Evolutionary conservation across 768 basidiomycete species (phyloP).

Genomic region (Pisolithus tinctorius): DNA sequence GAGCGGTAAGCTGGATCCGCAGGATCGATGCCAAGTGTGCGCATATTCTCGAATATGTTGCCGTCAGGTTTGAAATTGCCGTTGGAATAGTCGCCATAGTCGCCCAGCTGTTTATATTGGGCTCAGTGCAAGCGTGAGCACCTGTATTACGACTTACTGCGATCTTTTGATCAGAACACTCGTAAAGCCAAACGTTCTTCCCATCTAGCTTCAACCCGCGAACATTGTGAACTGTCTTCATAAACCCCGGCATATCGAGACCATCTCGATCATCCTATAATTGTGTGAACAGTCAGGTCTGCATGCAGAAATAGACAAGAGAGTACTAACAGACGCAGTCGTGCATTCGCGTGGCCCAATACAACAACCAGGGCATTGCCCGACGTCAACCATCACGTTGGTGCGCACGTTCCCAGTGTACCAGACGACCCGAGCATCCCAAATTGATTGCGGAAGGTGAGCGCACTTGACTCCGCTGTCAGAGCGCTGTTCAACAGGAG

Average conservation of each 20-base stretch:
- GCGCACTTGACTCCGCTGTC: neutral
- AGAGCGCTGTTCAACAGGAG: neutral
- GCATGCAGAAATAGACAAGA: neutral
- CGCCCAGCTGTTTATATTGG: neutral
- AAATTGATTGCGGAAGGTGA: neutral
- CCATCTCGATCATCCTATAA: neutral
- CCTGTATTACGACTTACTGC: neutral
- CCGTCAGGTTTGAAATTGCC: neutral
- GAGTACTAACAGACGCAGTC: neutral
- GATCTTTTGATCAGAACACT: neutral
- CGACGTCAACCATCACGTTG: neutral
- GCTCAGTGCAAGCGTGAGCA: neutral
- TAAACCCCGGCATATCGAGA: neutral
- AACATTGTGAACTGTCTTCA: neutral
- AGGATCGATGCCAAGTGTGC: too few species aligned
- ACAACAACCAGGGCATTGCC: neutral
- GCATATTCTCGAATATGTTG: too few species aligned
- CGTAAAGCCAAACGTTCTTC: too few species aligned
- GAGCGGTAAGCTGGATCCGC: too few species aligned
- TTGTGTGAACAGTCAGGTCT: neutral
- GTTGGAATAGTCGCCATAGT: neutral
- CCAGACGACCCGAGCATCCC: neutral
- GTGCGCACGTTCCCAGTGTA: neutral
- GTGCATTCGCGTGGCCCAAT: neutral
- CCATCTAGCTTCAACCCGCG: neutral